These are phyloP conservation scores for Penicillium paneum DNA, from an alignment of 2,329 filamentous ascomycete species.

Conservation along the genomic window DNA sequence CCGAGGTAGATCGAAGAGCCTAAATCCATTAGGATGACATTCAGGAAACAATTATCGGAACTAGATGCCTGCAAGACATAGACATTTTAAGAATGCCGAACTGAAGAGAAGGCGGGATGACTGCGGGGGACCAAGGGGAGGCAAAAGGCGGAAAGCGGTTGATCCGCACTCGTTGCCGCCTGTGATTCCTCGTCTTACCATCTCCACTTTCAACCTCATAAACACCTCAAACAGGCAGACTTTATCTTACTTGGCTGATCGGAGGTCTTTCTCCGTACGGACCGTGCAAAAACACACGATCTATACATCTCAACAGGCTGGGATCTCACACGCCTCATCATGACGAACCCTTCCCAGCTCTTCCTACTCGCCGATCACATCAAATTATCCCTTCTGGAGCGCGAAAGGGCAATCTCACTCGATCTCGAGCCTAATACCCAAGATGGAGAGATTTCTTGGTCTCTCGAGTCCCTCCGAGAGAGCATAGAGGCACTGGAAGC, in stretches of 20 bases:
- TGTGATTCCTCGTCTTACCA: conserved; percentile 13
- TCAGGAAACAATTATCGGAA: conserved; percentile 7
- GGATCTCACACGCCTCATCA: conserved; percentile 29
- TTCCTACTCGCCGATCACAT: conserved; percentile 94
- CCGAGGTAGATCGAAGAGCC: conserved; percentile 16
- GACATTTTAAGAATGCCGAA: neutral
- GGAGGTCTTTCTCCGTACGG: conserved; percentile 8
- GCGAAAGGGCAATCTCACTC: conserved; percentile 78
- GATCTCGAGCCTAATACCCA: conserved; percentile 75
- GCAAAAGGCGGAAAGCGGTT: conserved; percentile 23
- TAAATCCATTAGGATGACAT: conserved; percentile 23
- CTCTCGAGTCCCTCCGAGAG: conserved; percentile 78
- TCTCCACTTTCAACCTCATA: conserved; percentile 4
- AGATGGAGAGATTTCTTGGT: conserved; percentile 84
- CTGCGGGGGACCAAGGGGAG: conserved; percentile 12
- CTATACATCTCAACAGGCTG: neutral
- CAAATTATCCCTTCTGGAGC: conserved; percentile 90
- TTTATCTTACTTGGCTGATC: conserved; percentile 2
- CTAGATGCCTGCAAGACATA: neutral
- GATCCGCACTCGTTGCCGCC: conserved; percentile 20
- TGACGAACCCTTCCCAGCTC: conserved; percentile 66
- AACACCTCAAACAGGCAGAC: neutral
- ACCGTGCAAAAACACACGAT: neutral
- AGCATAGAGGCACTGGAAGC: conserved; percentile 69
- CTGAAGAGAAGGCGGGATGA: conserved; percentile 13